phyloP scores from a whole-genome alignment of 352 stramenopile species.

The Thraustochytrium sp. region DNA sequence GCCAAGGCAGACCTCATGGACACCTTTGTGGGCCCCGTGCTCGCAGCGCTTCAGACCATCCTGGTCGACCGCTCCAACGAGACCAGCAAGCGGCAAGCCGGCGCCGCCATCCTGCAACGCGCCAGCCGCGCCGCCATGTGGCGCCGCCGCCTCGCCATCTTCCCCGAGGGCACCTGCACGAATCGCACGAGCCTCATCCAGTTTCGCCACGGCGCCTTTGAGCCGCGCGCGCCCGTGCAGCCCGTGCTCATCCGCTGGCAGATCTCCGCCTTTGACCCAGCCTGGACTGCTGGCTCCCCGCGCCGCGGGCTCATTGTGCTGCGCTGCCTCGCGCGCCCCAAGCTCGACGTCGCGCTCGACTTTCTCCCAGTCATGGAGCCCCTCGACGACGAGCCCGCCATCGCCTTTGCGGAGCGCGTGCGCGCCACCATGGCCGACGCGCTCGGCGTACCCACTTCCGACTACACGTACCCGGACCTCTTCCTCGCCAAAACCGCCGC shows the following conservation, averaged over 20 bases:
- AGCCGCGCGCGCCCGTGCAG: constrained; percentile 47
- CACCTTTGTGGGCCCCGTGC: neutral
- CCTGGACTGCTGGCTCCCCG: constrained; percentile 43
- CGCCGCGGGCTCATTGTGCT: constrained; percentile 22
- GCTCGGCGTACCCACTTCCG: constrained; percentile 44
- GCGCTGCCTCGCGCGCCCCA: constrained; percentile 34
- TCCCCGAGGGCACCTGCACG: constrained; percentile 52
- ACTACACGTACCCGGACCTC: constrained; percentile 49
- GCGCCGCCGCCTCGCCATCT: constrained; percentile 46
- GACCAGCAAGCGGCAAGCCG: neutral
- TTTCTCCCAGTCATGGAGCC: constrained; percentile 45
- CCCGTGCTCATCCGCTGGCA: constrained; percentile 44
- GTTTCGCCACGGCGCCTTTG: constrained; percentile 52
- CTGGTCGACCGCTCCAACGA: constrained; percentile 4
- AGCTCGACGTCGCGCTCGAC: constrained; percentile 37
- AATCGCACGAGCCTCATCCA: constrained; percentile 48
- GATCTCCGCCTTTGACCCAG: constrained; percentile 40
- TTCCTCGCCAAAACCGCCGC: constrained; percentile 43
- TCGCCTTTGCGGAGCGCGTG: constrained; percentile 45
- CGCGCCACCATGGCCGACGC: constrained; percentile 47
- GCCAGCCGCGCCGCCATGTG: neutral
- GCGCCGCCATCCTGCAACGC: neutral
- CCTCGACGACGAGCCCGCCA: constrained; percentile 39
- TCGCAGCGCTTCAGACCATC: constrained; percentile 16
- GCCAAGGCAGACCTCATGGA: neutral